Conservation (phyloP, 2,329 filamentous ascomycete genomes). For the Monosporascus sp. region DNA sequence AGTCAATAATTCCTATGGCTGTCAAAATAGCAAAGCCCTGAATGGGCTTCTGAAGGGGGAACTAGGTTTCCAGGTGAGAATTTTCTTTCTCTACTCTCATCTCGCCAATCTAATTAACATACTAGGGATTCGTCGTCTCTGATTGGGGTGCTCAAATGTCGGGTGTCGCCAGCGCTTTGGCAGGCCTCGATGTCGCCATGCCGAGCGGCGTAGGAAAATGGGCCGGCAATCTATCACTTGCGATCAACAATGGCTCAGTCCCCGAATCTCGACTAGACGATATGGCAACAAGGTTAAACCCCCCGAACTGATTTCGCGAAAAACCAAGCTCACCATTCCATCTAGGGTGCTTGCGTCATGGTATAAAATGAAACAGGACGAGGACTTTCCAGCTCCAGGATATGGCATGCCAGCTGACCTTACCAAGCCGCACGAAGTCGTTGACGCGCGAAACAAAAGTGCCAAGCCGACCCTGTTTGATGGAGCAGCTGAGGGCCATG, state of each 20-base stretch:
- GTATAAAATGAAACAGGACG: constrained; percentile 34
- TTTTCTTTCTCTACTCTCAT: constrained; percentile 4
- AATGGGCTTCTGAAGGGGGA: constrained; percentile 44
- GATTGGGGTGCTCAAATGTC: constrained; percentile 39
- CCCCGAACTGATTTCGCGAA: constrained; percentile 26
- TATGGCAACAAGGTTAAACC: constrained; percentile 45
- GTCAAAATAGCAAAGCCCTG: constrained; percentile 42
- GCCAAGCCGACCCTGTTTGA: constrained; percentile 24
- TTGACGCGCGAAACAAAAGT: constrained; percentile 35
- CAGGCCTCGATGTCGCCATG: constrained; percentile 48
- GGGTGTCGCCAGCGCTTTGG: constrained; percentile 37
- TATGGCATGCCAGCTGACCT: constrained; percentile 31
- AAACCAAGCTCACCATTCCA: constrained; percentile 9
- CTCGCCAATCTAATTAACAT: background rate
- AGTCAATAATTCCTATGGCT: constrained; percentile 44
- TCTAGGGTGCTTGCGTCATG: constrained; percentile 30
- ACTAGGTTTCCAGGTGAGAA: constrained; percentile 33
- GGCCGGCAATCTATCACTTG: constrained; percentile 39
- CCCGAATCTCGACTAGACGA: constrained; percentile 36
- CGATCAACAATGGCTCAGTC: constrained; percentile 44
- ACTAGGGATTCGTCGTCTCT: constrained; percentile 31
- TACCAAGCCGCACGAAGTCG: constrained; percentile 28
- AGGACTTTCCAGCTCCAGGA: constrained; percentile 21
- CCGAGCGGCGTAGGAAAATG: constrained; percentile 33
- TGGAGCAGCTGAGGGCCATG: constrained; percentile 30